Conservation (phyloP, 2,329 filamentous ascomycete species). For the Colletotrichum ledebouriae region DNA sequence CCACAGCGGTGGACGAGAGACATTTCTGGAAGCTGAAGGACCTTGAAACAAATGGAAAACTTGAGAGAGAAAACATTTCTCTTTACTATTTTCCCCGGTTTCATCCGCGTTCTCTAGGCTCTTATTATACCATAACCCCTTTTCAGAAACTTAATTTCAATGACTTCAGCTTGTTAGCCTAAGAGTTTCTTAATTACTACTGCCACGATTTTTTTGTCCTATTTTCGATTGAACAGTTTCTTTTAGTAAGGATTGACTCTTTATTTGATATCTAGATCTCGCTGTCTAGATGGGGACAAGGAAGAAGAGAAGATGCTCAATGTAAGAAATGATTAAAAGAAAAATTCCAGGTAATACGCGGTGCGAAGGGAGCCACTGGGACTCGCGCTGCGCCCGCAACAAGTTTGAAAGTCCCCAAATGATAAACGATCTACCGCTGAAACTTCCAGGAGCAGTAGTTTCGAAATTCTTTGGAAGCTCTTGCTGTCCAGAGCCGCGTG, state of each 20-base stretch:
- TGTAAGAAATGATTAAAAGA: slow-evolving; percentile 35
- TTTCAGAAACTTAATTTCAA: neutral
- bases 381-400: slow-evolving; percentile 29
- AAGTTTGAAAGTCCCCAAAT: slow-evolving; percentile 34
- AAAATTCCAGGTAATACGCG: slow-evolving; percentile 30
- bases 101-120: neutral
- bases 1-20: neutral
- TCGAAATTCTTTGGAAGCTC: slow-evolving; percentile 29
- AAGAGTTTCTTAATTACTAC: neutral
- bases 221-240: too few relatives aligned
- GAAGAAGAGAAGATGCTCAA: slow-evolving; percentile 30
- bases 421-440: slow-evolving; percentile 15
- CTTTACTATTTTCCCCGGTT: neutral
- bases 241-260: slow-evolving; percentile 31
- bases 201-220: too few relatives aligned
- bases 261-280: slow-evolving; percentile 28
- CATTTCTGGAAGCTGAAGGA: neutral
- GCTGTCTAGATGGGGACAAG: slow-evolving; percentile 10
- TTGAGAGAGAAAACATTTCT: neutral
- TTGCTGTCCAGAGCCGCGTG: slow-evolving; percentile 13
- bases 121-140: too few relatives aligned
- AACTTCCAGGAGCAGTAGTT: slow-evolving; percentile 11
- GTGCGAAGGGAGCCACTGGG: slow-evolving; percentile 22
- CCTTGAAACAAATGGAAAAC: neutral
- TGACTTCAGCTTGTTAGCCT: neutral